Conservation (phyloP, 208 protist genomes). For the Leishmania tarentolae region DNA sequence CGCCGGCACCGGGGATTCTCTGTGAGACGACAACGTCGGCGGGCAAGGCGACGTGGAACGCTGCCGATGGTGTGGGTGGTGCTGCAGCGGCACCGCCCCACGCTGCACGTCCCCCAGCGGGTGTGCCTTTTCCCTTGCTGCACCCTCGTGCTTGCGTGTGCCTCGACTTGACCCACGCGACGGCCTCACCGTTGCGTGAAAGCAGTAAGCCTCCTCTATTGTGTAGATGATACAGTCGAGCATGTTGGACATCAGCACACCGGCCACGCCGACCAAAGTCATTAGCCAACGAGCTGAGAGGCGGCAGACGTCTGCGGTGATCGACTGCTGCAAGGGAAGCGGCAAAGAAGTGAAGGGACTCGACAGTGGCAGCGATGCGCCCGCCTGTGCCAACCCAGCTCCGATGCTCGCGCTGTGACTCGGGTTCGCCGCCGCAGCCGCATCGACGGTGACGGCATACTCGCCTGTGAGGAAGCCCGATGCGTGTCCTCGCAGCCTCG, state of each 20-base stretch:
- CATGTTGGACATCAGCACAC: conserved; percentile 40
- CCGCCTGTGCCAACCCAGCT: background rate
- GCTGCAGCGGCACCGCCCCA: background rate
- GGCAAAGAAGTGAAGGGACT: background rate
- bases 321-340: background rate
- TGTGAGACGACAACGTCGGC: background rate
- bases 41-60: background rate
- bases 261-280: conserved; percentile 31
- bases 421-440: background rate
- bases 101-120: background rate
- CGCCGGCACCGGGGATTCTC: background rate
- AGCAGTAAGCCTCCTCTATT: conserved; percentile 61
- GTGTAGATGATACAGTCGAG: conserved; percentile 56
- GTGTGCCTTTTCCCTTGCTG: background rate
- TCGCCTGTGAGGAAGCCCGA: background rate
- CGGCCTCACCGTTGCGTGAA: conserved; percentile 17
- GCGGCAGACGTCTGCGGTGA: background rate
- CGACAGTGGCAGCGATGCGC: background rate
- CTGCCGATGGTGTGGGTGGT: background rate
- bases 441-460: background rate
- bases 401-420: background rate
- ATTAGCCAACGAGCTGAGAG: conserved; percentile 1
- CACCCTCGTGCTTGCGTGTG: background rate
- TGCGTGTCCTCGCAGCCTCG: background rate
- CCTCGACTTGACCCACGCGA: background rate